Evolutionary conservation across 306 rosid genomes (phyloP), one percentile per base, ranked within the genome.

Genomic region (Myrica gale): DNA sequence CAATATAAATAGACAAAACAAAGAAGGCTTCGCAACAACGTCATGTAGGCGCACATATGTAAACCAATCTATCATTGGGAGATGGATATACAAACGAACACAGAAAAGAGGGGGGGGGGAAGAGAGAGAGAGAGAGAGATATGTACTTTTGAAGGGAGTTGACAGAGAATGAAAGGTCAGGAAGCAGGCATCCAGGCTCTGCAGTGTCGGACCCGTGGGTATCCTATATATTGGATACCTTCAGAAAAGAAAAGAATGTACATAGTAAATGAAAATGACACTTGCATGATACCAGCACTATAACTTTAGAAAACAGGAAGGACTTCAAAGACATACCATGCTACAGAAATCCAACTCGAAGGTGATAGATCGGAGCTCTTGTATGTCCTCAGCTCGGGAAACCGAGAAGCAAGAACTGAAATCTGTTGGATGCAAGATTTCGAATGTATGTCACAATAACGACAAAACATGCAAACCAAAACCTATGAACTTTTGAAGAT

Each of bases 141-240:
- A 80, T 73, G 71, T 87, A 88, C 97, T 78, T 74, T 80, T 90
- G 60, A 73, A 50, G 13, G 92, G 81, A 12, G 96, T 89, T 15
- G 97, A 88, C 68, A 89, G 68, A 69, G 88, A 87, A 83, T 93
- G 97, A 72, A 85, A 93, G 76, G 92, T 88, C 90, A 91, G 78
- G 86, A 93, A 93, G 86, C 98, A 91, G 69, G 98, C 93, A 82
- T 85, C 95, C 57, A 91, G 77, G 74, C 87, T 93, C 83, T 93
- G 89, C 74, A 93, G 82, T 5, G 98, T 93, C 9, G 89, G 98
- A 84, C 98, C 98, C 5, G 93, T 91, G 69, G 98, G 98, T 84
- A 93, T 91, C 88, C 98, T 84, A 74, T 93, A 93, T 78, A 93
- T 93, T 4, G 98, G 98, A 86, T 93, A 93, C 98, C 98, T 93